These are phyloP conservation scores for Micractinium conductrix DNA, from an alignment of 139 green algal genomes.

Conservation along the genomic window DNA sequence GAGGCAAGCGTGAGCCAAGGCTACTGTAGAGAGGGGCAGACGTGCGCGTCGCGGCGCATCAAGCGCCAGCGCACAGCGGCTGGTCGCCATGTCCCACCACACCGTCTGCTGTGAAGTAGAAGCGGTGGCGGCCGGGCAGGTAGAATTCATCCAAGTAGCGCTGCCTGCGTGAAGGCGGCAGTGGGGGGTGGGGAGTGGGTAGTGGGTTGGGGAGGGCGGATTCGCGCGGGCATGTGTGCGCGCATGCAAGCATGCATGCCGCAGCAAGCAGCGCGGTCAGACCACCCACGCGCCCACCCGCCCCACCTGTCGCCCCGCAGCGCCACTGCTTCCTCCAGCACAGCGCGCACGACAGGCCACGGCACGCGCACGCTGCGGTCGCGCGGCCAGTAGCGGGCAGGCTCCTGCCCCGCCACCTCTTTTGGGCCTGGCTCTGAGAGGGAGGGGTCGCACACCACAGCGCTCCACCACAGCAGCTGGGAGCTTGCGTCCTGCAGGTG, in stretches of 20 bases:
- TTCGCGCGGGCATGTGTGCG: no score
- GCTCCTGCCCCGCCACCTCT: not conserved
- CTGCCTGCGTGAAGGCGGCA: no score
- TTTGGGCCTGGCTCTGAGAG: not conserved
- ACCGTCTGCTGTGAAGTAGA: not conserved
- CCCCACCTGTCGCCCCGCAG: not conserved
- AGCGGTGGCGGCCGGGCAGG: not conserved
- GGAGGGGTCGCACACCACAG: constrained; percentile 17
- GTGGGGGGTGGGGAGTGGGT: no score
- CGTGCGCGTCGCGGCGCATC: no score
- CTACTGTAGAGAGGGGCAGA: no score
- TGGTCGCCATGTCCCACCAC: not conserved
- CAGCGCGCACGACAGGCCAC: not conserved
- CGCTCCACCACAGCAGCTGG: constrained; percentile 19
- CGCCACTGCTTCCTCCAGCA: constrained; percentile 11
- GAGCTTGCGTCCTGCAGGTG: not conserved
- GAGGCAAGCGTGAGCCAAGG: no score
- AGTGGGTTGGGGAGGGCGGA: no score
- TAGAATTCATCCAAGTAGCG: not conserved
- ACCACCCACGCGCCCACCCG: no score
- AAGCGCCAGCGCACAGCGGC: not conserved
- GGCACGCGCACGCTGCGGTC: constrained; percentile 10
- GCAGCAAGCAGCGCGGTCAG: no score
- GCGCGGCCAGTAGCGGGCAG: not conserved
- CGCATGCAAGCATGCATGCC: no score